phyloP scores from a whole-genome alignment of 2,329 filamentous ascomycete genomes.

The Aspergillus texensis region DNA sequence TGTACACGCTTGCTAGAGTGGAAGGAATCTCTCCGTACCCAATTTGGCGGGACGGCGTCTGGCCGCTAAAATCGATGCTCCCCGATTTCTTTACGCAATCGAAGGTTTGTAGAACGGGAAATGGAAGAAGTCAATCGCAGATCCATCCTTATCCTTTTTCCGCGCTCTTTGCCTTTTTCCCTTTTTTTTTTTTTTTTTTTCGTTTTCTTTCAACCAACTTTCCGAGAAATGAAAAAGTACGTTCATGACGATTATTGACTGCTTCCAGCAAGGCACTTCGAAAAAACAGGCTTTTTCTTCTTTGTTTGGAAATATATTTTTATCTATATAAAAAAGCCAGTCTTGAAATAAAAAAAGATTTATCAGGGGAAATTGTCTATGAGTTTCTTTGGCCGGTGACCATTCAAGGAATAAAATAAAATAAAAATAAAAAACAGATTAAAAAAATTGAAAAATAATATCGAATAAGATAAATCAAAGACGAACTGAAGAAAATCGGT shows the following conservation, averaged over 20 bases:
- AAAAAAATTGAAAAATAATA: background rate
- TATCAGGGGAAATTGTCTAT: background rate
- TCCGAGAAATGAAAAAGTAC: background rate
- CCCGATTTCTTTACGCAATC: conserved; percentile 21
- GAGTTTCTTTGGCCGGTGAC: background rate
- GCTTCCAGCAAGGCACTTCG: conserved; percentile 1
- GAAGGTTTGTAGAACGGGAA: conserved; percentile 27
- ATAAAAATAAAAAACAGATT: background rate
- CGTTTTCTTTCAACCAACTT: background rate
- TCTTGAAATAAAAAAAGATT: background rate
- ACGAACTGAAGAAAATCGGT: background rate
- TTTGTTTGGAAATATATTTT: background rate
- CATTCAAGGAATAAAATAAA: background rate
- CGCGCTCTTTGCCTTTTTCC: background rate
- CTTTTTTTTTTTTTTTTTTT: conserved; percentile 1
- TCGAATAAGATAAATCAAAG: conserved; percentile 1
- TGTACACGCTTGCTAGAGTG: background rate
- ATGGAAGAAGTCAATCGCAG: conserved; percentile 31
- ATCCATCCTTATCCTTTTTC: conserved; percentile 10
- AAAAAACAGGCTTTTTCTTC: background rate
- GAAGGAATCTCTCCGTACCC: conserved; percentile 18
- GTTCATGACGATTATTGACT: conserved; percentile 7
- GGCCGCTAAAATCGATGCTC: conserved; percentile 12
- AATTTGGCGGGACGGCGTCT: conserved; percentile 19
- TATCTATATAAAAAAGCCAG: background rate